Evolutionary conservation across 2,329 filamentous ascomycete genomes (phyloP).

Genomic region (Pseudogymnoascus sp.): DNA sequence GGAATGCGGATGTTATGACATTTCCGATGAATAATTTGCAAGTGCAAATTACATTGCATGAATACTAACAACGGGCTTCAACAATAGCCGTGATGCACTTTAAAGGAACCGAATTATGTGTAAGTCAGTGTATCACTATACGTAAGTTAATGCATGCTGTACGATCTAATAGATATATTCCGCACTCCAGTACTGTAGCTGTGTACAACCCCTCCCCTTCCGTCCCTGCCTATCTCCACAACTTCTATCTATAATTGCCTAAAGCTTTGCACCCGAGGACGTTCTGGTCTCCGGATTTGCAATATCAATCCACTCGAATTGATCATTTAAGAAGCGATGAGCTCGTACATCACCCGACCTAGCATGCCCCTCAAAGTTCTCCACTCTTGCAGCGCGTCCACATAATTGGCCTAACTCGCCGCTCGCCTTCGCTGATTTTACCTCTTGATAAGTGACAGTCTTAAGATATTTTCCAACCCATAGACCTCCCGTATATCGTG

Average conservation of each 20-base stretch:
- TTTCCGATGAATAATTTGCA: background rate
- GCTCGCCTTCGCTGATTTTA: slow-evolving; percentile 34
- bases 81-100: background rate
- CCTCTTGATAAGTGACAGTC: slow-evolving; percentile 46
- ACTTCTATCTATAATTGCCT: background rate
- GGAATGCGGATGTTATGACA: background rate
- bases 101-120: background rate
- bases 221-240: no score
- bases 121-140: background rate
- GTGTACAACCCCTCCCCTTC: background rate
- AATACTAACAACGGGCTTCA: background rate
- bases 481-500: slow-evolving; percentile 42
- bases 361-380: slow-evolving; percentile 45
- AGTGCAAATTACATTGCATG: background rate
- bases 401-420: slow-evolving; percentile 41
- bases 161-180: background rate
- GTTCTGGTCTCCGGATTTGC: slow-evolving; percentile 12
- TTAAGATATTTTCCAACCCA: slow-evolving; percentile 47
- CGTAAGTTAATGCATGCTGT: background rate
- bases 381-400: slow-evolving; percentile 39
- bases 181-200: background rate
- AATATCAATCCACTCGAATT: slow-evolving; percentile 35
- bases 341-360: slow-evolving; percentile 41
- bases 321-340: slow-evolving; percentile 34
- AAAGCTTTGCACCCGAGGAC: background rate